Evolutionary conservation across 1,139 yeast species (phyloP), one percentile per base, ranked within the genome.

Genomic region (Chernovozyma sophiae-reginae): DNA sequence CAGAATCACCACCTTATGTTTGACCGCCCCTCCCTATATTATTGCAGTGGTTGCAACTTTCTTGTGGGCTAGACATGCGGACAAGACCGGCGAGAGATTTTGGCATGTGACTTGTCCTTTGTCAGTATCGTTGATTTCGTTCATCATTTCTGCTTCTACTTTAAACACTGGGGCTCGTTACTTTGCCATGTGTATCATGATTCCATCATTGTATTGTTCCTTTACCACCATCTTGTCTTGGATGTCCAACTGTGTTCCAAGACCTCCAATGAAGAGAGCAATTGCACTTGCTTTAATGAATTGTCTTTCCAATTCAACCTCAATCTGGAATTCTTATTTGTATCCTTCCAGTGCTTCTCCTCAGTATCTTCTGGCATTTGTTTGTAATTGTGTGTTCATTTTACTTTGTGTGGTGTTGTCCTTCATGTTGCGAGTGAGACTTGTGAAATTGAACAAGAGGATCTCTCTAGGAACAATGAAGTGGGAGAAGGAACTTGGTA

Each of bases 11-110:
- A 77, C 82, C 4, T 61, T 75, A 42, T 70, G 75, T 46, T 59
- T 78, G 43, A 77, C 82, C 4, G 82, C 78, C 29, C 83, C 83
- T 30, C 83, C 83, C 22, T 78, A 77, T 53, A 53, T 73, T 38
- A 47, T 77, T 40, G 80, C 81, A 0, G 79, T 77, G 13, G 58
- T 76, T 15, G 59, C 69, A 4, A 76, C 83, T 2, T 74, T 65
- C 46, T 29, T 72, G 14, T 74, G 79, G 74, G 74, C 81, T 3
- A 62, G 71, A 45, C 80, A 74, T 54, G 79, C 82, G 5, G 82
- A 77, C 51, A 66, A 62, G 40, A 67, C 77, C 1, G 78, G 79
- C 19, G 82, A 77, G 53, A 58, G 82, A 48, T 74, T 69, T 51
- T 72, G 62, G 56, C 82, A 77, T 45, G 72, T 73, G 29, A 58